phyloP scores from a whole-genome alignment of 495 filamentous ascomycete genomes.

The Daldinia vernicosa region DNA sequence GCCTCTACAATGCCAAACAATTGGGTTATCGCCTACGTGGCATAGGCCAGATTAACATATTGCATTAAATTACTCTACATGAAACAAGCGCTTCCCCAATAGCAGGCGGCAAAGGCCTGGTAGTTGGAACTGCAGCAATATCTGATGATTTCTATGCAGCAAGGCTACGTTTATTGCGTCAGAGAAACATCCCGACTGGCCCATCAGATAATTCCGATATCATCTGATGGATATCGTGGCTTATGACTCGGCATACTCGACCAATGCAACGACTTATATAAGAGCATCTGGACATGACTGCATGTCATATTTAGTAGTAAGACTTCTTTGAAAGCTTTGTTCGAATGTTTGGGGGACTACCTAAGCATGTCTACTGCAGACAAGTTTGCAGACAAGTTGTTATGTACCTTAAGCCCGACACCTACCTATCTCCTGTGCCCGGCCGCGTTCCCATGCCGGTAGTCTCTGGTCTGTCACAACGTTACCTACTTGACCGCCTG shows the following conservation, averaged over 20 bases:
- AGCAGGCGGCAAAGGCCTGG: conserved; percentile 14
- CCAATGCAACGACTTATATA: conserved; percentile 31
- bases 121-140: conserved; percentile 38
- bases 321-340: conserved; percentile 7
- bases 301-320: conserved; percentile 23
- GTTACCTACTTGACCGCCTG: conserved; percentile 13
- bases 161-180: conserved; percentile 25
- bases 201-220: conserved; percentile 22
- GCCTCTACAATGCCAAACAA: conserved; percentile 11
- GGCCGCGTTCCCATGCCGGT: conserved; percentile 1
- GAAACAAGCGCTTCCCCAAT: conserved; percentile 45
- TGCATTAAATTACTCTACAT: conserved; percentile 39
- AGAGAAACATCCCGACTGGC: conserved; percentile 37
- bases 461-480: conserved; percentile 8
- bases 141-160: conserved; percentile 40
- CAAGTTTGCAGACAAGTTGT: no score
- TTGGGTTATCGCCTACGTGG: conserved; percentile 40
- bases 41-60: conserved; percentile 31
- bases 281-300: conserved; percentile 29
- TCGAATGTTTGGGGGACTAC: neutral
- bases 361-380: conserved; percentile 1
- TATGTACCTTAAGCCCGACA: conserved; percentile 5
- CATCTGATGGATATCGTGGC: conserved; percentile 36
- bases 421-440: neutral
- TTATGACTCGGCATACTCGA: conserved; percentile 12